A percentile compares a stretch with the other conserved stretches of the same genome.
These are phyloP conservation scores for Arachnomyces sp. DNA, from an alignment of 2,329 filamentous ascomycete genomes.

Conservation along the genomic window DNA sequence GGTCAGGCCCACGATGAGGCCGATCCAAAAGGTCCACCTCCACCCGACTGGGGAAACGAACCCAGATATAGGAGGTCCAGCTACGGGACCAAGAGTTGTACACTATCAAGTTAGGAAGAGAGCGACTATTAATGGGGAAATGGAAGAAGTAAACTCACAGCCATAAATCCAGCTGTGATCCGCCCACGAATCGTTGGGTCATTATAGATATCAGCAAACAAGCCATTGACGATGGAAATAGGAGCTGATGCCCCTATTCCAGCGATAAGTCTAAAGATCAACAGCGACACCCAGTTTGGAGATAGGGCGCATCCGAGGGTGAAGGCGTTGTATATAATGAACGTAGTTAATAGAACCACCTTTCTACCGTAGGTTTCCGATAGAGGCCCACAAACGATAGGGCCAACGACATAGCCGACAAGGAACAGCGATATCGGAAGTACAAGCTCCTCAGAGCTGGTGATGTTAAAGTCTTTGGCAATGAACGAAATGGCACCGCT, in stretches of 20 bases:
- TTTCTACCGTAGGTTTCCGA: conserved; percentile 37
- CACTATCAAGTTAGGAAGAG: conserved; percentile 12
- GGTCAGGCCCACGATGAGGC: conserved; percentile 53
- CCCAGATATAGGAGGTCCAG: conserved; percentile 39
- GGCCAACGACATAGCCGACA: conserved; percentile 35
- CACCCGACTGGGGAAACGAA: conserved; percentile 37
- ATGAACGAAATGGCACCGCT: conserved; percentile 32
- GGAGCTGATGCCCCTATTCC: conserved; percentile 39
- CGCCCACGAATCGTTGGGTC: conserved; percentile 36
- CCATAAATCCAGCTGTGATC: conserved; percentile 37
- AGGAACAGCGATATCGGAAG: conserved; percentile 35
- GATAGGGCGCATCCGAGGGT: conserved; percentile 38
- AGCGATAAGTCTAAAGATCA: conserved; percentile 39
- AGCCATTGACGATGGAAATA: conserved; percentile 36
- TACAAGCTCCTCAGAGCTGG: conserved; percentile 25
- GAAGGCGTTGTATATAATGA: conserved; percentile 36
- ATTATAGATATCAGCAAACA: conserved; percentile 41
- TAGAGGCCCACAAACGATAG: conserved; percentile 36
- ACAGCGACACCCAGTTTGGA: conserved; percentile 31
- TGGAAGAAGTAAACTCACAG: conserved; percentile 17
- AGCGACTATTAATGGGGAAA: background rate
- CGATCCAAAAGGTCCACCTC: conserved; percentile 51
- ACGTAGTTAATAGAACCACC: conserved; percentile 41
- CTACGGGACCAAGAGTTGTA: conserved; percentile 34
- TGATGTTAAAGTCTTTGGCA: conserved; percentile 26